Conservation (phyloP, 2,329 filamentous ascomycete genomes). For the Sporothrix humicola region DNA sequence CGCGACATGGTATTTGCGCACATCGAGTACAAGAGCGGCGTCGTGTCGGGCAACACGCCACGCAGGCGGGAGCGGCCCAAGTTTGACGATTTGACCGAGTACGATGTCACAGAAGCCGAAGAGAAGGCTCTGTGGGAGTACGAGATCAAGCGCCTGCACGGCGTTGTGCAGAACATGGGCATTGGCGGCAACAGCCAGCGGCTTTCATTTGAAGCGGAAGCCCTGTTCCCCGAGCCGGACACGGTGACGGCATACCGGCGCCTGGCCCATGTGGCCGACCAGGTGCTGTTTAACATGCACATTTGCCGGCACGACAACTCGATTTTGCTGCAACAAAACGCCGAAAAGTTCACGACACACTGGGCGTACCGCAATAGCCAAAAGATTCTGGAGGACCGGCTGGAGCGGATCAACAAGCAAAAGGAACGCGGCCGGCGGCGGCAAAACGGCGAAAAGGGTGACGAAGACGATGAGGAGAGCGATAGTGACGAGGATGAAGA, state of each 20-base stretch:
- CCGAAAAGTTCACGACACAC: not conserved
- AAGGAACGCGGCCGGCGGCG: not conserved
- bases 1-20: conserved; percentile 20
- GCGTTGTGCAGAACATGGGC: conserved; percentile 22
- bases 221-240: conserved; percentile 25
- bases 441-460: conserved; percentile 1
- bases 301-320: conserved; percentile 31
- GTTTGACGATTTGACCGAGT: conserved; percentile 27
- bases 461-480: not conserved
- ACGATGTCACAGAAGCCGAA: conserved; percentile 29
- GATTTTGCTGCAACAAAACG: conserved; percentile 13
- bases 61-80: conserved; percentile 27
- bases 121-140: conserved; percentile 26
- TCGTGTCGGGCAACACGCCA: conserved; percentile 25
- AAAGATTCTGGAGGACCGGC: conserved; percentile 23
- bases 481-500: not conserved
- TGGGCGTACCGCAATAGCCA: conserved; percentile 28
- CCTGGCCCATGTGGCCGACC: conserved; percentile 21
- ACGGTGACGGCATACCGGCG: conserved; percentile 19
- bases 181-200: conserved; percentile 5
- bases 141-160: conserved; percentile 23
- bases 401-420: conserved; percentile 22
- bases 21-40: conserved; percentile 28
- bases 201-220: conserved; percentile 6
- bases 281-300: conserved; percentile 30